phyloP scores from a whole-genome alignment of 1,284 basidiomycete species.

The Cryptococcus sp. region DNA sequence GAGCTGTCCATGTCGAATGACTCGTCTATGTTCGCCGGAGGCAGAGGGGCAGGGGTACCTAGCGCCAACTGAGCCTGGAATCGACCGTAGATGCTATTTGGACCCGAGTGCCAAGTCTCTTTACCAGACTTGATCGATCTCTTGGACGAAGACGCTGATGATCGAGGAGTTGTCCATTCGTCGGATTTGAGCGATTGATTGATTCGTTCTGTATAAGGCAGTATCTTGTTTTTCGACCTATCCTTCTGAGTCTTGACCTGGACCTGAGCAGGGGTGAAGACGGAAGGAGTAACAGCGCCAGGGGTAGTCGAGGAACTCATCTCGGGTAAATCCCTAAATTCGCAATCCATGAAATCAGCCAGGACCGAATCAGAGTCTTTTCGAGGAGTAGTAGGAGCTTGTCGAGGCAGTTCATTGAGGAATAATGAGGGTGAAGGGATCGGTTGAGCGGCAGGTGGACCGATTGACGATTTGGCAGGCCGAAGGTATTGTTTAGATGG shows the following conservation, averaged over 20 bases:
- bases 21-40: not conserved
- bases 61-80: not conserved
- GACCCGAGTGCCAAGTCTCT: not conserved
- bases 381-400: conserved; percentile 23
- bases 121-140: not conserved
- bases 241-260: not conserved
- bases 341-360: not conserved
- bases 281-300: not conserved
- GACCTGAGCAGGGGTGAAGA: not conserved
- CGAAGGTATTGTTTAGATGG: conserved; percentile 11
- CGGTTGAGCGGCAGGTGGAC: conserved; percentile 14
- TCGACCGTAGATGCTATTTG: not conserved
- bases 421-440: conserved; percentile 13
- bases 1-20: not conserved
- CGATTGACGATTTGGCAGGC: conserved; percentile 23
- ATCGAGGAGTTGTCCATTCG: too few relatives aligned
- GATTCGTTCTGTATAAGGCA: too few relatives aligned
- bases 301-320: not conserved
- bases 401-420: conserved; percentile 17
- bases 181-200: too few relatives aligned
- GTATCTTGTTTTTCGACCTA: too few relatives aligned
- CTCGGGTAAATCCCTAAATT: not conserved
- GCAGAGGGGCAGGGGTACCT: not conserved
- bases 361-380: conserved; percentile 1
- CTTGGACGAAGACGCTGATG: not conserved